Evolutionary conservation across 2,329 filamentous ascomycete genomes (phyloP).

Genomic region (Cladosporium sp.): DNA sequence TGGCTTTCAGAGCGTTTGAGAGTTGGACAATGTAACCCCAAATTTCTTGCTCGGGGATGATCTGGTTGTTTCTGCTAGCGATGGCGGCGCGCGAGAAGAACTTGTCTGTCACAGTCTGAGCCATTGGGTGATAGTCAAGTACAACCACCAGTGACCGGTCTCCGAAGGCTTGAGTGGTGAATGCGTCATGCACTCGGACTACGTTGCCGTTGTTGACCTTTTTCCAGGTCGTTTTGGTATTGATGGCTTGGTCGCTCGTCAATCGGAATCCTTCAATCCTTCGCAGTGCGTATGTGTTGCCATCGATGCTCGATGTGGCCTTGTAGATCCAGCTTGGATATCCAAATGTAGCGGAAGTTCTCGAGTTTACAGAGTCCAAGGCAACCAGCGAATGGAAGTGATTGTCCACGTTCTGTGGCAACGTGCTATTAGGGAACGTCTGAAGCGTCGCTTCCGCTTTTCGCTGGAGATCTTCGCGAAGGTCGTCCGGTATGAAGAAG

Average conservation of each 20-base stretch:
- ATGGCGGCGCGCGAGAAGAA: constrained; percentile 49
- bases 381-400: constrained; percentile 90
- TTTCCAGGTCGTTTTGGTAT: constrained; percentile 83
- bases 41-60: constrained; percentile 59
- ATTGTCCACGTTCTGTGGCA: constrained; percentile 65
- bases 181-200: constrained; percentile 83
- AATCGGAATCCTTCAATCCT: constrained; percentile 83
- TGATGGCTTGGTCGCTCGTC: constrained; percentile 82
- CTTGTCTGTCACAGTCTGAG: constrained; percentile 81
- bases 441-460: constrained; percentile 81
- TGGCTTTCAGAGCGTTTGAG: constrained; percentile 76
- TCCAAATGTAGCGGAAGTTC: constrained; percentile 72
- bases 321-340: constrained; percentile 95
- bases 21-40: constrained; percentile 95
- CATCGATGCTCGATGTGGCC: constrained; percentile 80
- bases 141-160: constrained; percentile 93
- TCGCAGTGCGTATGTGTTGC: constrained; percentile 78
- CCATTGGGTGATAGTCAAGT: constrained; percentile 85
- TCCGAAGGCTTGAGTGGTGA: constrained; percentile 86
- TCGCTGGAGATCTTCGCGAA: constrained; percentile 82
- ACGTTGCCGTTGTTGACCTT: constrained; percentile 73
- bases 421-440: constrained; percentile 64
- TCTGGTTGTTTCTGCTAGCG: constrained; percentile 17
- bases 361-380: constrained; percentile 73
- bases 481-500: constrained; percentile 81